Evolutionary conservation across 2,329 filamentous ascomycete genomes (phyloP).

Genomic region (Clarireedia sp.): DNA sequence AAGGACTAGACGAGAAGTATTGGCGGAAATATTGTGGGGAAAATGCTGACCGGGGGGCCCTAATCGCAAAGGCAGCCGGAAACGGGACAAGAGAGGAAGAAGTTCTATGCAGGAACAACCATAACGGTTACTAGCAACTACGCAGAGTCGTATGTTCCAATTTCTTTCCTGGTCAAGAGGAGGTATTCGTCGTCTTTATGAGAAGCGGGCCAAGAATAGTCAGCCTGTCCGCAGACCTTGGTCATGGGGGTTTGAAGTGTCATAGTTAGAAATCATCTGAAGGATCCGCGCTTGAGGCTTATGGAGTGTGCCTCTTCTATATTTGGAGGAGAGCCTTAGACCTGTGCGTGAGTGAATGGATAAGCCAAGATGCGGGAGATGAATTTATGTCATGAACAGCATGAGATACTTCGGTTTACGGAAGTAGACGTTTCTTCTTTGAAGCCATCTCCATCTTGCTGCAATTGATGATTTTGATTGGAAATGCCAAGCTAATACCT

Average conservation of each 20-base stretch:
- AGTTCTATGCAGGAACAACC: background rate
- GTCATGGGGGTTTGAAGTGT: background rate
- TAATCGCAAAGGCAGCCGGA: no score
- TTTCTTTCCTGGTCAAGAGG: background rate
- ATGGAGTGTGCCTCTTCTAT: background rate
- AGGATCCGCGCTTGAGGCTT: conserved; percentile 2
- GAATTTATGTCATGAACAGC: background rate
- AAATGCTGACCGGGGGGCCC: background rate
- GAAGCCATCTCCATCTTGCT: background rate
- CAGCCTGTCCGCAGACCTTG: background rate
- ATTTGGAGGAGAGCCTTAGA: conserved; percentile 1
- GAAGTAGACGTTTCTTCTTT: background rate
- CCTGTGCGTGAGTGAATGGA: background rate
- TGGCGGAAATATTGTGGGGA: background rate
- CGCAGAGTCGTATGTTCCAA: background rate
- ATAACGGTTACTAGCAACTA: background rate
- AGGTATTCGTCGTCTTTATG: background rate
- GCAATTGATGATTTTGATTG: no score
- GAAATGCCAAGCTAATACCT: no score
- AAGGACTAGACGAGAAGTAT: background rate
- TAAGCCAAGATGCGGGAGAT: background rate
- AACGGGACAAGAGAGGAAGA: background rate
- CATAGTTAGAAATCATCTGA: background rate
- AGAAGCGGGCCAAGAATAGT: conserved; percentile 4
- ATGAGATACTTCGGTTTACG: background rate